Evolutionary conservation across 257 asterid species (phyloP), one percentile per base, ranked within the genome.

Genomic region (Anisodus tanguticus): DNA sequence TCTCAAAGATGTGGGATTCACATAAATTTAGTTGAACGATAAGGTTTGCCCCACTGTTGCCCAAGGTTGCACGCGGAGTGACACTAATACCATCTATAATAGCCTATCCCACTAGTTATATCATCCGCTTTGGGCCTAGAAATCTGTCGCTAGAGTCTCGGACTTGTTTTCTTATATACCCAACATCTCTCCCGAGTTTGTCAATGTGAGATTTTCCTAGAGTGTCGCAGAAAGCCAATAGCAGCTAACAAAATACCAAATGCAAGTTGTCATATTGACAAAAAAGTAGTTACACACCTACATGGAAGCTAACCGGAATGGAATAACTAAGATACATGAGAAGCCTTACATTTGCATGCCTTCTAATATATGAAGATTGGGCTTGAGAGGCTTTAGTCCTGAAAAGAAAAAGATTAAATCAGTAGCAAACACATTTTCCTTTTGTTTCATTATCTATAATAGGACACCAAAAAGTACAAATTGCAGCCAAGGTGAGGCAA

Each of bases 341-440:
- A 72, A 45, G 58, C 59, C 59, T 72, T 72, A 72, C 80, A 85
- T 85, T 81, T 31, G 35, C 16, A 66, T 77, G 57, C 66, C 60
- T 83, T 60, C 10, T 15, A 58, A 67, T 37, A 77, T 47, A 31
- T 19, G 69, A 82, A 86, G 68, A 51, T 60, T 58, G 87, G 22
- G 31, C 86, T 83, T 16, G 81, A 66, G 86, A 74, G 80, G 81
- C 13, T 49, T 82, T 71, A n/a, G 8, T 45, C 59, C 80, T 72
- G 80, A 45, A 72, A 72, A 72, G 10, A 72, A 72, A 72, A 47
- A 45, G 59, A 49, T n/a, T 12, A n/a, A 47, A 72, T 72, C 39
- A 72, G n/a, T 45, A 5, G 3, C 79, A n/a, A 43, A 17, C 57
- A n/a, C 8, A 16, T 71, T 43, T 70, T 71, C 37, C 57, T 9